Evolutionary conservation across 352 stramenopile genomes (phyloP).

Genomic region (Blastocystis sp.): DNA sequence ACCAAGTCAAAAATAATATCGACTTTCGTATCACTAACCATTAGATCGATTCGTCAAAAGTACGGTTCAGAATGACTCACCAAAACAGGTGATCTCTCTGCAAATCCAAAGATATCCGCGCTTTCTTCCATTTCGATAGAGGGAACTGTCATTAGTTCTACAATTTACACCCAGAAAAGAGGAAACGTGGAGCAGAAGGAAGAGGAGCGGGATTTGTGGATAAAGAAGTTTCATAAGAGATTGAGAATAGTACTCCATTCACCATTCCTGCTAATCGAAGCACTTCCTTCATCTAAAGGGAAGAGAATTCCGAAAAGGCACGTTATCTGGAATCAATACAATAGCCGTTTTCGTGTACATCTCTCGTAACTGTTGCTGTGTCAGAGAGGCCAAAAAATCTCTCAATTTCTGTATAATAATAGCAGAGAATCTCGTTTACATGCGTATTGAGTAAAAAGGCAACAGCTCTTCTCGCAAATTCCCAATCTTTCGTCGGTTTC

Average conservation of each 20-base stretch:
- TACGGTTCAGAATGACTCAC: too few relatives aligned
- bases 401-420: neutral
- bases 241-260: neutral
- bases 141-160: neutral
- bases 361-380: neutral
- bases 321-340: slow-evolving; percentile 52
- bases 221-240: neutral
- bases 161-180: too few relatives aligned
- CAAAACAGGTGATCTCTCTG: neutral
- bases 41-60: neutral
- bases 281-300: slow-evolving; percentile 5
- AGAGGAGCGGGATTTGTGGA: neutral
- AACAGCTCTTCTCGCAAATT: neutral
- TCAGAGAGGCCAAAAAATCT: neutral
- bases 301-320: neutral
- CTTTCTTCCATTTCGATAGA: neutral
- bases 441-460: slow-evolving; percentile 5
- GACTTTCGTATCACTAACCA: neutral
- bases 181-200: neutral
- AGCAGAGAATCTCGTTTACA: neutral
- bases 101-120: neutral
- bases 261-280: neutral
- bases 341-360: slow-evolving; percentile 5
- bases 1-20: neutral
- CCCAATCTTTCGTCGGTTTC: neutral